Evolutionary conservation across 768 basidiomycete species (phyloP).

Genomic region (Leccinum subtestaceum): DNA sequence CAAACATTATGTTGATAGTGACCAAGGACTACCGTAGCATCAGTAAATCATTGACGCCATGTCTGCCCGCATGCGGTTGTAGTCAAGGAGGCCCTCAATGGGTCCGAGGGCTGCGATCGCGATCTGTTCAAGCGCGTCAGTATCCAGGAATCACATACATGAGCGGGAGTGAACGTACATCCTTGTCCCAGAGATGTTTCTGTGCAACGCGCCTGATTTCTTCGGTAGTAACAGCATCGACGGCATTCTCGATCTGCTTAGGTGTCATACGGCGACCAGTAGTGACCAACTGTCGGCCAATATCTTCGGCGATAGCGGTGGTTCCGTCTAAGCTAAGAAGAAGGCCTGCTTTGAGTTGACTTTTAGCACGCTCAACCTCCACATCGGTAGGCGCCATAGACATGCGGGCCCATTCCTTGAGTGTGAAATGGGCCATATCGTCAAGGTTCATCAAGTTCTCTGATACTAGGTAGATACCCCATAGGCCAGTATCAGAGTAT

Average conservation of each 20-base stretch:
- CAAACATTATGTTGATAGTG: neutral
- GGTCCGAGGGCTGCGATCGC: slow-evolving; percentile 88
- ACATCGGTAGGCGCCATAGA: slow-evolving; percentile 76
- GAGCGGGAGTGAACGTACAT: slow-evolving; percentile 50
- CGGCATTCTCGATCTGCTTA: slow-evolving; percentile 87
- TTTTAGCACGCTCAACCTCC: slow-evolving; percentile 97
- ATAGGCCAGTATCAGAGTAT: slow-evolving; percentile 97
- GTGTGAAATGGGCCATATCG: slow-evolving; percentile 89
- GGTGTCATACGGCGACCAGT: slow-evolving; percentile 88
- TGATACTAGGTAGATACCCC: slow-evolving; percentile 96
- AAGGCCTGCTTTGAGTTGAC: slow-evolving; percentile 93
- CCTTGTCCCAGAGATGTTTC: slow-evolving; percentile 97
- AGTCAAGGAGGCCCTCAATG: slow-evolving; percentile 91
- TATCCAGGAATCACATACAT: neutral
- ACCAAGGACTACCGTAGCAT: slow-evolving; percentile 5
- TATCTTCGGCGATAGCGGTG: slow-evolving; percentile 95
- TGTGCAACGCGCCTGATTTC: slow-evolving; percentile 94
- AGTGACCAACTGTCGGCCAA: slow-evolving; percentile 96
- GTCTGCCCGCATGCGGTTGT: slow-evolving; percentile 83
- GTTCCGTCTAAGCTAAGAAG: slow-evolving; percentile 92
- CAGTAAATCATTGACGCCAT: slow-evolving; percentile 80
- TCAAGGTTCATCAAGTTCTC: slow-evolving; percentile 95
- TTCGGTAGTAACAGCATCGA: slow-evolving; percentile 82
- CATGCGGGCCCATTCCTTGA: slow-evolving; percentile 96
- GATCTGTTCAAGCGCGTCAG: slow-evolving; percentile 44